Percentiles rank a stretch among this genome's conserved stretches.
These are phyloP conservation scores for Cyclocybe aegerita DNA, from an alignment of 768 basidiomycete genomes.

Conservation along the genomic window DNA sequence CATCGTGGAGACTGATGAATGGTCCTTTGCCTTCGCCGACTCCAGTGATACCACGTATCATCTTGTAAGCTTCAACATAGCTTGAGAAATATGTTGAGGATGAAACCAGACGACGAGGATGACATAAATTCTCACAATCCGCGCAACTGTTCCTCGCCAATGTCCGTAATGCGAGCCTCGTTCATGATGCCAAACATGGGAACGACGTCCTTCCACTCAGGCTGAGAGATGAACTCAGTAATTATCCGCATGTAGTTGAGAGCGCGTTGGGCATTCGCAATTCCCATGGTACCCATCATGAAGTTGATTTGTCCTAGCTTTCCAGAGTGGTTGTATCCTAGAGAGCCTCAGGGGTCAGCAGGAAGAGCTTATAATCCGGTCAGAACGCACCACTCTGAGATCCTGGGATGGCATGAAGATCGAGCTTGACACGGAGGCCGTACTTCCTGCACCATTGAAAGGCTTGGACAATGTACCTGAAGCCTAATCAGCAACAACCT, in stretches of 20 bases:
- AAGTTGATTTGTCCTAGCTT: constrained; percentile 63
- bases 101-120: constrained; percentile 21
- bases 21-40: constrained; percentile 65
- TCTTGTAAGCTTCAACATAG: constrained; percentile 56
- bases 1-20: constrained; percentile 49
- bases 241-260: constrained; percentile 78
- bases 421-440: constrained; percentile 77
- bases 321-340: constrained; percentile 64
- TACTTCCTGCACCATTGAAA: constrained; percentile 84
- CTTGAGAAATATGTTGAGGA: constrained; percentile 29
- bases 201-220: constrained; percentile 67
- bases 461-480: constrained; percentile 73
- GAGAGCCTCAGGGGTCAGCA: background rate
- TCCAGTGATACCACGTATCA: constrained; percentile 74
- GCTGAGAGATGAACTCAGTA: constrained; percentile 81
- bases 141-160: constrained; percentile 55
- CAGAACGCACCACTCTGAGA: constrained; percentile 62
- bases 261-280: constrained; percentile 81
- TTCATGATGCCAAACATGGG: constrained; percentile 66
- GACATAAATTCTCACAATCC: constrained; percentile 57
- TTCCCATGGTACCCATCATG: constrained; percentile 75
- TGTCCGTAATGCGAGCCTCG: constrained; percentile 51
- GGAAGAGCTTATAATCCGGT: background rate
- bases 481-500: background rate
- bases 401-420: constrained; percentile 78